Evolutionary conservation across 345 rosid species (phyloP).

Genomic region (Eucalyptus victrix): DNA sequence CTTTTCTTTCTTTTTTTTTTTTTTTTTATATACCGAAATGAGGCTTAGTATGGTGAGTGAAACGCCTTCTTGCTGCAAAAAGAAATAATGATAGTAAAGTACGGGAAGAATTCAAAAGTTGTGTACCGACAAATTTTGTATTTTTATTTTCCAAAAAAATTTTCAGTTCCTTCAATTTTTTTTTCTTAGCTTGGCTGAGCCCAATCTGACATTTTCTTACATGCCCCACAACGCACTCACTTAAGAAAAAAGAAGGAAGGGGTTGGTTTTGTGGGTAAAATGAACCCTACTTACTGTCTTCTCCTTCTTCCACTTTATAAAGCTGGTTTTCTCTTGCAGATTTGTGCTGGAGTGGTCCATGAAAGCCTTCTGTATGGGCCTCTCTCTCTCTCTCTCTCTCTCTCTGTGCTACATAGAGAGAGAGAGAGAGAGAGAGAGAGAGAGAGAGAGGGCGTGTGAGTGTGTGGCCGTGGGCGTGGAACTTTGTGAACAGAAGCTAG

Average conservation of each 20-base stretch:
- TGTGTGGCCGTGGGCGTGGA: neutral
- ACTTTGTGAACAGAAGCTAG: neutral
- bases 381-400: neutral
- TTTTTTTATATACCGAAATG: neutral
- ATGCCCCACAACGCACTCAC: neutral
- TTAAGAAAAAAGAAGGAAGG: neutral
- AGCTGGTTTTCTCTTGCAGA: conserved; percentile 18
- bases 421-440: neutral
- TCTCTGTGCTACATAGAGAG: neutral
- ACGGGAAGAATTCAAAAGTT: neutral
- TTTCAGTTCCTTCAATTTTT: neutral
- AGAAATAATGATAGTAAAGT: neutral
- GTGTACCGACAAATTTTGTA: neutral
- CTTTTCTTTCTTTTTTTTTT: neutral
- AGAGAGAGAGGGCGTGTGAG: neutral
- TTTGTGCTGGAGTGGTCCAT: conserved; percentile 42
- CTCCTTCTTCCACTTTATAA: conserved; percentile 20
- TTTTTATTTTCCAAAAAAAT: neutral
- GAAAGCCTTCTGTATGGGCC: conserved; percentile 1
- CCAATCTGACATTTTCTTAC: neutral
- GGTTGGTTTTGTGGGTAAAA: conserved; percentile 1
- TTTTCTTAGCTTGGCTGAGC: neutral
- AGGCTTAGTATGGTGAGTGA: neutral
- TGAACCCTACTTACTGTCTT: conserved; percentile 13
- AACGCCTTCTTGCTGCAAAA: neutral